Percentiles rank a stretch among this genome's conserved stretches.
phyloP scores from a whole-genome alignment of 148 eudicot genomes.

The Rhododendron simsii region DNA sequence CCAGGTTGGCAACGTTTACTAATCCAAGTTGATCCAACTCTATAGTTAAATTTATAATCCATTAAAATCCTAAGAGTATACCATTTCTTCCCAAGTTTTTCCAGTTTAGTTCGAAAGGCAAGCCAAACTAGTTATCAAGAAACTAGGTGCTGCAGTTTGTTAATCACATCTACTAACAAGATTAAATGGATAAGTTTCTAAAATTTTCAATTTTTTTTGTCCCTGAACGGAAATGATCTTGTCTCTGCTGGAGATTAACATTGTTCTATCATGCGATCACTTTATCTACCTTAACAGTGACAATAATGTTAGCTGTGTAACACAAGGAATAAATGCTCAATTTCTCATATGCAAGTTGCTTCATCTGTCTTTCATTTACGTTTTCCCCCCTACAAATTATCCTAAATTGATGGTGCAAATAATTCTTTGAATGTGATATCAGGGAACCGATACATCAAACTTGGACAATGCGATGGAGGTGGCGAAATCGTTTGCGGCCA shows the following conservation, averaged over 20 bases:
- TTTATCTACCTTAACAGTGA: not conserved
- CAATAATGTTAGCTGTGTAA: not conserved
- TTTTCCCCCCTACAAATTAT: not conserved
- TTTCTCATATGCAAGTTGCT: not conserved
- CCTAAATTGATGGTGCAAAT: not conserved
- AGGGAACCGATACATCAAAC: constrained; percentile 67
- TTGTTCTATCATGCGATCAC: not conserved
- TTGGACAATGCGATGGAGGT: constrained; percentile 58
- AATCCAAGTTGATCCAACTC: not conserved
- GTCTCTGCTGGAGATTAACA: not conserved
- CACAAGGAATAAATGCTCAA: not conserved
- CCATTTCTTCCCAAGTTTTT: not conserved
- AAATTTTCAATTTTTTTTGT: not conserved
- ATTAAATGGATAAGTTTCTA: not conserved
- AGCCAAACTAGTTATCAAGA: not conserved
- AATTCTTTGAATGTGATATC: constrained; percentile 6
- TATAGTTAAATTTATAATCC: not conserved
- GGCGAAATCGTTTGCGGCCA: constrained; percentile 61
- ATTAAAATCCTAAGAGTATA: not conserved
- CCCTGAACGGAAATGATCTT: not conserved
- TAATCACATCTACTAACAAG: not conserved
- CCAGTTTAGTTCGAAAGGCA: not conserved
- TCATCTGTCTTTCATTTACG: not conserved
- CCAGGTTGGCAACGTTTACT: constrained; percentile 51
- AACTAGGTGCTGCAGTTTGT: constrained; percentile 1